Percentiles rank a stretch among this genome's conserved stretches.
Conservation (phyloP, 2,329 filamentous ascomycete species). For the Celoporthe dispersa region DNA sequence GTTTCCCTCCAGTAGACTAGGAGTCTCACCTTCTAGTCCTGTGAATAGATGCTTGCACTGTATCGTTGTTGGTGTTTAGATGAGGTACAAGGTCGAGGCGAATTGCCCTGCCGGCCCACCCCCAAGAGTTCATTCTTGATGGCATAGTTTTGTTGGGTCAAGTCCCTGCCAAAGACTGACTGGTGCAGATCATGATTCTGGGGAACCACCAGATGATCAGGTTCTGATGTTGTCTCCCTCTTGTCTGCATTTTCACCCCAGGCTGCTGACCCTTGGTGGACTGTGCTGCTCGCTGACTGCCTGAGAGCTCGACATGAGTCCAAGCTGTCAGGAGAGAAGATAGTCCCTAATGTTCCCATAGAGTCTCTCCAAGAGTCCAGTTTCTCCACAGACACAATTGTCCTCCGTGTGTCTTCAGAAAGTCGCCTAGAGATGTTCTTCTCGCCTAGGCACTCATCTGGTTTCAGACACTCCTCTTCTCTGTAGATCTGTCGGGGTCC, state of each 20-base stretch:
- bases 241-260: background rate
- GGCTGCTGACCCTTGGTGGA: background rate
- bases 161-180: background rate
- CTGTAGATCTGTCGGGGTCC: background rate
- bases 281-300: background rate
- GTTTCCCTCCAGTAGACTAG: background rate
- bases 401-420: background rate
- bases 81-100: background rate
- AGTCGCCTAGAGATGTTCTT: background rate
- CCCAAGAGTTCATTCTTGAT: background rate
- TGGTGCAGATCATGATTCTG: background rate
- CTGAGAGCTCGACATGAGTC: background rate
- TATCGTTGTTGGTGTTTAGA: background rate
- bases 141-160: background rate
- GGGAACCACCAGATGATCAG: background rate
- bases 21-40: background rate
- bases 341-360: background rate
- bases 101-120: background rate
- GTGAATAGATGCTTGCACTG: conserved; percentile 4
- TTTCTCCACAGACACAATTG: background rate
- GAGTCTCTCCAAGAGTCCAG: background rate
- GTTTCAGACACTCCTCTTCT: background rate
- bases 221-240: background rate
- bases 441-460: background rate
- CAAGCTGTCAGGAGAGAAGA: background rate